These are phyloP conservation scores for Russula griseocarnosa DNA, from an alignment of 768 basidiomycete species.

Conservation along the genomic window DNA sequence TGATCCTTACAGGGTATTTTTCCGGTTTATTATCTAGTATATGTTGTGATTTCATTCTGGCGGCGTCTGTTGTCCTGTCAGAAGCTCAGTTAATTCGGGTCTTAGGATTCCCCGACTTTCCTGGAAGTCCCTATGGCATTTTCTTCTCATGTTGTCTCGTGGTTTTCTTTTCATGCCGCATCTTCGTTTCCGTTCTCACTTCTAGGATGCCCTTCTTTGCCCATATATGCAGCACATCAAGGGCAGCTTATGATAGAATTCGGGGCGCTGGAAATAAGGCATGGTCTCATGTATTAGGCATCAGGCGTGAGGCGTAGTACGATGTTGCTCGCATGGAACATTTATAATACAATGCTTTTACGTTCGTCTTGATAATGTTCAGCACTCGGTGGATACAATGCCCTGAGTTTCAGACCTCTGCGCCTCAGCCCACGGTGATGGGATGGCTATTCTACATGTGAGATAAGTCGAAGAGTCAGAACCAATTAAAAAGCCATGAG, in stretches of 20 bases:
- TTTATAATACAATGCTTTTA: no score
- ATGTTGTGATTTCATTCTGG: background rate
- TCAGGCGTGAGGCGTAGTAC: no score
- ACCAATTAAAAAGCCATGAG: background rate
- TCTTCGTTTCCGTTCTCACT: background rate
- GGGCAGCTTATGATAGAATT: no score
- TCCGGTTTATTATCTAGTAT: accelerated
- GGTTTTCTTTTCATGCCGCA: background rate
- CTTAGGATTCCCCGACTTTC: background rate
- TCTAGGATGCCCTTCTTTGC: background rate
- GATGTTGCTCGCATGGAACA: no score
- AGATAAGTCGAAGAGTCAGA: background rate
- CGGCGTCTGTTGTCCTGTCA: background rate
- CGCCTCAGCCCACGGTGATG: no score
- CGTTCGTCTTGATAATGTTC: background rate
- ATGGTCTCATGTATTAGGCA: background rate
- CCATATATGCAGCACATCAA: background rate
- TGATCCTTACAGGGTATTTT: background rate
- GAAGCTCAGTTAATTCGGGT: background rate
- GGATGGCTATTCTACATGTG: background rate
- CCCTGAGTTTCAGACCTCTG: no score
- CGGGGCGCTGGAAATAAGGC: background rate
- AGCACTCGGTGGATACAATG: no score
- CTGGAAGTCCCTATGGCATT: background rate
- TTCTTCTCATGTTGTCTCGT: background rate